These are phyloP conservation scores for Mangifera indica DNA, from an alignment of 345 rosid species.

Conservation along the genomic window DNA sequence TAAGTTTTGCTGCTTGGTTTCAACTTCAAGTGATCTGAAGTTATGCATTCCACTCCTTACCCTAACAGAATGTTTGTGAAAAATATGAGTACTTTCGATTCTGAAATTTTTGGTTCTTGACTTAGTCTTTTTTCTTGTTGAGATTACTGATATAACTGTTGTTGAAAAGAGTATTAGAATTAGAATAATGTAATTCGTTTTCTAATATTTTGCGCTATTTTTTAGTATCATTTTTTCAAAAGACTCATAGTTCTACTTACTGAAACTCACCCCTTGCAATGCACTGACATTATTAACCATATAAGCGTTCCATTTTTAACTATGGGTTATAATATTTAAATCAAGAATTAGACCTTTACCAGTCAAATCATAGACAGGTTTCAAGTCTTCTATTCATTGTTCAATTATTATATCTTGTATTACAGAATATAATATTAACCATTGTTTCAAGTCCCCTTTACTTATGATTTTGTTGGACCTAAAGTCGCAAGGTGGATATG, in stretches of 20 bases:
- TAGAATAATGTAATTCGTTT: neutral
- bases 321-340: neutral
- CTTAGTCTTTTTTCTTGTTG: neutral
- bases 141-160: neutral
- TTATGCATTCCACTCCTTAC: neutral
- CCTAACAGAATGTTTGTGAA: neutral
- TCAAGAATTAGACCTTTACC: neutral
- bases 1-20: slow-evolving; percentile 29
- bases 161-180: neutral
- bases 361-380: neutral
- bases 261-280: neutral
- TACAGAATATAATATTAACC: neutral
- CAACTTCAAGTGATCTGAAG: slow-evolving; percentile 6
- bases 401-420: neutral
- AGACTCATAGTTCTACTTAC: neutral
- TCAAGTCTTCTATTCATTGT: neutral
- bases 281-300: neutral
- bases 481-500: neutral
- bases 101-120: neutral
- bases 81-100: neutral
- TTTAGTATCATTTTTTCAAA: neutral
- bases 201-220: neutral
- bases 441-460: neutral
- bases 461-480: neutral
- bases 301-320: neutral